Evolutionary conservation across 257 asterid species (phyloP).

Genomic region (Penstemon davidsonii): DNA sequence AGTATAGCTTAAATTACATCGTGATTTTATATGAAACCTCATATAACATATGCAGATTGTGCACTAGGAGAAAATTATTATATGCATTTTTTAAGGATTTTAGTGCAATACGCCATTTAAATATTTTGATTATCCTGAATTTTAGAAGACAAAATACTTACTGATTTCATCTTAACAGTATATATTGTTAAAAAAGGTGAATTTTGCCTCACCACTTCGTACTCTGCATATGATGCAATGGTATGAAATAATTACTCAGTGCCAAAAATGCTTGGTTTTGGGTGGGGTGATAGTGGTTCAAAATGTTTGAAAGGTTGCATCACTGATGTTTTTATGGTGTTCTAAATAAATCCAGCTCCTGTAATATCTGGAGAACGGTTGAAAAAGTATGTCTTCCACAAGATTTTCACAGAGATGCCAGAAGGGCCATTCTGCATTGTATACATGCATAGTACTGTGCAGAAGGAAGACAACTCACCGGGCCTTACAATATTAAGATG

Average conservation of each 20-base stretch:
- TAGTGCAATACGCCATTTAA: too few relatives aligned
- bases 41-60: neutral
- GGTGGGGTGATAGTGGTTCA: neutral
- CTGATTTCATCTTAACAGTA: too few relatives aligned
- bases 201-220: too few relatives aligned
- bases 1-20: too few relatives aligned
- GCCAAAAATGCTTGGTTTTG: neutral
- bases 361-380: conserved; percentile 73
- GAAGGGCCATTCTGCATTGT: conserved; percentile 85
- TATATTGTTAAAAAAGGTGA: neutral
- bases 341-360: conserved; percentile 49
- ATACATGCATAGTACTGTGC: conserved; percentile 83
- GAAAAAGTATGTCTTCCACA: conserved; percentile 67
- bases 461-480: conserved; percentile 85
- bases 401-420: conserved; percentile 61
- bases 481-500: conserved; percentile 86
- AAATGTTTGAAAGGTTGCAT: neutral
- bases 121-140: too few relatives aligned
- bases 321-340: conserved; percentile 21
- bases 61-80: neutral
- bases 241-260: neutral
- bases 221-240: neutral
- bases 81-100: too few relatives aligned
- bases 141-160: too few relatives aligned
- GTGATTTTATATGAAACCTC: neutral